Percentiles rank a stretch among this genome's conserved stretches.
These are phyloP conservation scores for Salix exigua DNA, from an alignment of 345 rosid species.

Conservation along the genomic window DNA sequence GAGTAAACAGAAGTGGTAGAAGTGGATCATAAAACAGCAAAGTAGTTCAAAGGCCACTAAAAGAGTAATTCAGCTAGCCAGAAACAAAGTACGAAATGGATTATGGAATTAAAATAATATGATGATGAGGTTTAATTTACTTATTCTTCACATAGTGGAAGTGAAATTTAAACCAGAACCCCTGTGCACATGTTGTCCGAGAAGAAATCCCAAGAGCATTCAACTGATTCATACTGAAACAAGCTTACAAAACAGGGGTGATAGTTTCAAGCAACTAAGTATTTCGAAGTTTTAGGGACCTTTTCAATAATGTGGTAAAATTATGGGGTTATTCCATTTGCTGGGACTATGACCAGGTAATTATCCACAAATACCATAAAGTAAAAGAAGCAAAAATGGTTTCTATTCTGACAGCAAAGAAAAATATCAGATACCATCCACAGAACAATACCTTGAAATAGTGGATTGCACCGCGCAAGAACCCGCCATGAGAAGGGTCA, in stretches of 20 bases:
- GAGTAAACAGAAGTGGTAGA: not conserved
- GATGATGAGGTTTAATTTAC: not conserved
- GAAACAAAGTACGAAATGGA: not conserved
- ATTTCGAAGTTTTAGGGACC: not conserved
- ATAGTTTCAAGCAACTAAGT: not conserved
- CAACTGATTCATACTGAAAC: not conserved
- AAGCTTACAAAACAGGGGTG: not conserved
- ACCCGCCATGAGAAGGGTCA: slow-evolving; percentile 96
- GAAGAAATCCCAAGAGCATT: not conserved
- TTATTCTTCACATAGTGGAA: not conserved
- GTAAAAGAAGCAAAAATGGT: not conserved
- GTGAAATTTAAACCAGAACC: not conserved
- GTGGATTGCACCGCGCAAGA: slow-evolving; percentile 93
- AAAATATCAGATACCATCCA: not conserved
- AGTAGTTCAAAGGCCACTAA: not conserved
- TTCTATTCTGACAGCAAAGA: not conserved
- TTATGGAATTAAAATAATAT: too few relatives aligned
- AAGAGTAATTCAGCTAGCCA: not conserved
- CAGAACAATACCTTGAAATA: slow-evolving; percentile 74
- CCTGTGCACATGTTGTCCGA: not conserved
- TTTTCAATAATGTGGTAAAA: too few relatives aligned
- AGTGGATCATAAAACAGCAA: not conserved
- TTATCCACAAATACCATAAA: not conserved
- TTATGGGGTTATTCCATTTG: too few relatives aligned
- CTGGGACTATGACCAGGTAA: not conserved